These are phyloP conservation scores for Aspergillus bridgeri DNA, from an alignment of 495 filamentous ascomycete genomes.

Conservation along the genomic window DNA sequence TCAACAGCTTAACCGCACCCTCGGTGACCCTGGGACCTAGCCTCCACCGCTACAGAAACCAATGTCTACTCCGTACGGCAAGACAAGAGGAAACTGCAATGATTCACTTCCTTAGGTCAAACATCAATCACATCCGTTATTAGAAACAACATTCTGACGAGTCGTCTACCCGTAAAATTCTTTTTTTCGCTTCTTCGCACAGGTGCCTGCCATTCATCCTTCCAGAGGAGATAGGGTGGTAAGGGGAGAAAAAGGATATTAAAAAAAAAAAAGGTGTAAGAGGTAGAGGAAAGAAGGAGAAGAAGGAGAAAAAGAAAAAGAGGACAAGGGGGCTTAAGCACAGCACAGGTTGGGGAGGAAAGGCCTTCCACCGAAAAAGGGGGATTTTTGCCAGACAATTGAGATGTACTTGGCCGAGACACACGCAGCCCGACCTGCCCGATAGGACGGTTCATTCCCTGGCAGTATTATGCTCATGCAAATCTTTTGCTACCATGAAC, in stretches of 20 bases:
- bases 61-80: too few relatives aligned
- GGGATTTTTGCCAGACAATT: not conserved
- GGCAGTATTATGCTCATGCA: not conserved
- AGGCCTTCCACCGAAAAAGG: not conserved
- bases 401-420: not conserved
- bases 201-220: constrained; percentile 4
- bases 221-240: constrained; percentile 4
- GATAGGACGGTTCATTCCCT: not conserved
- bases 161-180: not conserved
- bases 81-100: too few relatives aligned
- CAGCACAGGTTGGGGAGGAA: not conserved
- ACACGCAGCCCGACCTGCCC: not conserved
- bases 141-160: not conserved
- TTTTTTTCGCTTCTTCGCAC: not conserved
- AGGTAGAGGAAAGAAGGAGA: constrained; percentile 1
- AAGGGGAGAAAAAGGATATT: not conserved
- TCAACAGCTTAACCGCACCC: constrained; percentile 2
- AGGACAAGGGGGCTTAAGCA: constrained; percentile 1
- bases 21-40: constrained; percentile 2
- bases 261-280: not conserved
- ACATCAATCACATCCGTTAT: constrained; percentile 2
- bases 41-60: not conserved
- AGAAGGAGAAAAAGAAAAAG: constrained; percentile 3
- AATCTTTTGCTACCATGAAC: not conserved
- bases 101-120: too few relatives aligned